A percentile compares a stretch with the other conserved stretches of the same genome.
These are phyloP conservation scores for Begonia masoniana DNA, from an alignment of 306 rosid genomes.

Conservation along the genomic window DNA sequence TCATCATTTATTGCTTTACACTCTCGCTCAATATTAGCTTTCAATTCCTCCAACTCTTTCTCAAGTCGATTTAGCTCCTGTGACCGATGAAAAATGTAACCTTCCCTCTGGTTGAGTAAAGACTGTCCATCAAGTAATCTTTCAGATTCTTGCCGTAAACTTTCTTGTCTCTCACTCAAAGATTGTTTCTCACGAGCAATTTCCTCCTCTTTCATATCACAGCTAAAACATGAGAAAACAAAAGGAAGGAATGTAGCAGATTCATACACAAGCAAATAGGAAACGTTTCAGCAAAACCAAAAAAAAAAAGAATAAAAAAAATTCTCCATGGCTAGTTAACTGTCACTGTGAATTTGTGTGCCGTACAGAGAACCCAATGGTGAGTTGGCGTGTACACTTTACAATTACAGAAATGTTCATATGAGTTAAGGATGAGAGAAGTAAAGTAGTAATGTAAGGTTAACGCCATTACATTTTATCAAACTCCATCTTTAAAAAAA, in stretches of 20 bases:
- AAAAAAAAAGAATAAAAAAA: not conserved
- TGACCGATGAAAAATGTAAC: slow-evolving; percentile 42
- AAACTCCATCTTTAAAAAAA: not conserved
- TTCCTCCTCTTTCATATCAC: slow-evolving; percentile 79
- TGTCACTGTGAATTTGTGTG: no score
- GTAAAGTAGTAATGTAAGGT: no score
- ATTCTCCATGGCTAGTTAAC: no score
- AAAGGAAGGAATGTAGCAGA: not conserved
- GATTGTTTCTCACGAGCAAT: slow-evolving; percentile 65
- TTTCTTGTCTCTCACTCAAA: slow-evolving; percentile 67
- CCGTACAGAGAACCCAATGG: no score
- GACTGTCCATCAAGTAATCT: slow-evolving; percentile 72
- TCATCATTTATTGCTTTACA: slow-evolving; percentile 38
- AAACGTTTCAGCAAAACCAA: not conserved
- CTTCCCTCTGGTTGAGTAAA: slow-evolving; percentile 74
- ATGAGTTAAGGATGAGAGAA: no score
- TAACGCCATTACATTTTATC: no score
- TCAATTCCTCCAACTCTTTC: slow-evolving; percentile 56
- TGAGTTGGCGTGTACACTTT: no score
- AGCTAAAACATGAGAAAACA: slow-evolving; percentile 22
- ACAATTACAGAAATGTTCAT: no score
- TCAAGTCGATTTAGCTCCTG: slow-evolving; percentile 57
- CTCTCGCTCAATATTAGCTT: slow-evolving; percentile 38
- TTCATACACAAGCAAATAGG: not conserved
- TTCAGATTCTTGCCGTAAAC: slow-evolving; percentile 76